These are phyloP conservation scores for Orobanche coerulescens DNA, from an alignment of 257 asterid species.

Conservation along the genomic window DNA sequence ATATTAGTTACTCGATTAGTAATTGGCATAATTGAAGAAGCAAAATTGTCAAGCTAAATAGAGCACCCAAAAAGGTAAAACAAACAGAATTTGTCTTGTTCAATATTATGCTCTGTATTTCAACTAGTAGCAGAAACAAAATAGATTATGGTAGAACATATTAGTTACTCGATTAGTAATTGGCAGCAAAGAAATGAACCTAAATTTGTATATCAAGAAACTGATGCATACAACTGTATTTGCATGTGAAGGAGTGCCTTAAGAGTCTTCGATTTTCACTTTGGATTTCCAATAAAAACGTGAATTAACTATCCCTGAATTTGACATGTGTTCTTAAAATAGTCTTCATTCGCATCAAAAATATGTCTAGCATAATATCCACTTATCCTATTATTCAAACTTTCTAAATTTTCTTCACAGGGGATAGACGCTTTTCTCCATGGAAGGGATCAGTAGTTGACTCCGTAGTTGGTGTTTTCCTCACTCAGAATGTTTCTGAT, in stretches of 20 bases:
- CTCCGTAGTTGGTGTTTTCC: slow-evolving; percentile 69
- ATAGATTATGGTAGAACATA: slow-evolving; percentile 3
- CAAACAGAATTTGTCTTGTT: background rate
- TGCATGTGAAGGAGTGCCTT: too few relatives aligned
- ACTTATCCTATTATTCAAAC: slow-evolving; percentile 7
- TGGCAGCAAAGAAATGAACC: slow-evolving; percentile 9
- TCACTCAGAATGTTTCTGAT: slow-evolving; percentile 72
- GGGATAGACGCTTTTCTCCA: slow-evolving; percentile 60
- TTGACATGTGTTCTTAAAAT: background rate
- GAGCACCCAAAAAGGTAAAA: background rate
- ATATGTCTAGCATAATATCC: background rate
- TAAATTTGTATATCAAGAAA: slow-evolving; percentile 7
- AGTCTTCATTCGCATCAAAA: background rate
- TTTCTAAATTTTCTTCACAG: slow-evolving; percentile 28
- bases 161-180: background rate
- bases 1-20: background rate
- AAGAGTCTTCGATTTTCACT: background rate
- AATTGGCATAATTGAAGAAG: too few relatives aligned
- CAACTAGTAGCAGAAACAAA: slow-evolving; percentile 10
- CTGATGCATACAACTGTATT: background rate
- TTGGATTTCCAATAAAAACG: slow-evolving; percentile 2
- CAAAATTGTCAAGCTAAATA: too few relatives aligned
- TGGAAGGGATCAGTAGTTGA: slow-evolving; percentile 86
- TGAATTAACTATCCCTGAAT: slow-evolving; percentile 7
- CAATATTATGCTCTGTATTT: background rate